Evolutionary conservation across 2,329 filamentous ascomycete species (phyloP).

Genomic region (Talaromyces sp.): DNA sequence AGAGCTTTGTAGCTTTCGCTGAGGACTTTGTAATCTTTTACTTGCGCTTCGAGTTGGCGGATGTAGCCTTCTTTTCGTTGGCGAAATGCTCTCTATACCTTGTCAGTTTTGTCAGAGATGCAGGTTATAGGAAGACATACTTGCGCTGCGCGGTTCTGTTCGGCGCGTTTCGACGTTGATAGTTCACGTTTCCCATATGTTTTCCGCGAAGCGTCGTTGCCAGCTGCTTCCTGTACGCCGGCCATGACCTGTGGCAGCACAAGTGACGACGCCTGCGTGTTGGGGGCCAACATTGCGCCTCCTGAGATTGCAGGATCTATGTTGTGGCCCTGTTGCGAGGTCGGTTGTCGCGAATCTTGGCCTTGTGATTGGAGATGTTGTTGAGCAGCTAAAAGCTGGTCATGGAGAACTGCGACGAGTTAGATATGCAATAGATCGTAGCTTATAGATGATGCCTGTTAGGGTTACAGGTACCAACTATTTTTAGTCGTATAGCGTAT

Average conservation of each 20-base stretch:
- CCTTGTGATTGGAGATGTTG: conserved; percentile 47
- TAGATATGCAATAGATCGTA: conserved; percentile 5
- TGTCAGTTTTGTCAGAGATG: conserved; percentile 1
- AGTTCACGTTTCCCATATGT: conserved; percentile 76
- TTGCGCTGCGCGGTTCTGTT: conserved; percentile 95
- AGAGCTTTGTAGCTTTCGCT: conserved; percentile 75
- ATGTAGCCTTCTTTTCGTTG: conserved; percentile 98
- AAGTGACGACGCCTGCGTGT: conserved; percentile 21
- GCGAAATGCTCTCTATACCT: conserved; percentile 78
- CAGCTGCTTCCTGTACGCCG: conserved; percentile 32
- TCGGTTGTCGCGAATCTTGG: conserved; percentile 36
- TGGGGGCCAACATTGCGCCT: conserved; percentile 45
- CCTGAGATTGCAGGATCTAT: conserved; percentile 59
- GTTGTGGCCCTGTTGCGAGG: conserved; percentile 51
- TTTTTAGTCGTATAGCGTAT: neutral
- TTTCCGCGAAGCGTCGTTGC: conserved; percentile 58
- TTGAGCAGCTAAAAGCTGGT: conserved; percentile 56
- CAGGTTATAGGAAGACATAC: conserved; percentile 47
- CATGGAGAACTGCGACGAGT: conserved; percentile 53
- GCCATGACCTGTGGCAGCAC: conserved; percentile 29
- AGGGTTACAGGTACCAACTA: neutral
- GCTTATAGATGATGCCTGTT: neutral
- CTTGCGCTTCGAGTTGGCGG: conserved; percentile 92
- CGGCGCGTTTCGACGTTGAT: conserved; percentile 91
- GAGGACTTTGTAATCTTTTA: conserved; percentile 73